Evolutionary conservation across 371 early-diverging fungal genomes (phyloP).

Genomic region (Mucor plumbeus): DNA sequence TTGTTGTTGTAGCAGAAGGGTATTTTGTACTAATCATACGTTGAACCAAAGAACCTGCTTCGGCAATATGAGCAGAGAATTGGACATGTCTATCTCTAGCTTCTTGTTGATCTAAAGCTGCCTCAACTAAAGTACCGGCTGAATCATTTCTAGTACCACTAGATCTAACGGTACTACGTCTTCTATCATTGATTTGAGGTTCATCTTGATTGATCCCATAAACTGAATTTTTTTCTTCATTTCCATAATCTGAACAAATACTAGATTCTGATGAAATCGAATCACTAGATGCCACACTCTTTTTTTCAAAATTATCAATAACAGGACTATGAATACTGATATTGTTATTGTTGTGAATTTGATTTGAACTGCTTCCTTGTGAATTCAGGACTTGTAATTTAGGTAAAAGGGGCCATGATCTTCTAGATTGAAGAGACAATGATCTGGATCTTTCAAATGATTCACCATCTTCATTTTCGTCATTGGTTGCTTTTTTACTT

Average conservation of each 20-base stretch:
- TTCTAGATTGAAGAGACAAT: slow-evolving; percentile 16
- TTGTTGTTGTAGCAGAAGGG: slow-evolving; percentile 4
- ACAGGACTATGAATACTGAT: neutral
- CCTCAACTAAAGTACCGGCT: slow-evolving; percentile 41
- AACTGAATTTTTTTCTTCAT: neutral
- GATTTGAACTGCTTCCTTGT: neutral
- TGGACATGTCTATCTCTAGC: slow-evolving; percentile 51
- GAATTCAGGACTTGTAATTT: slow-evolving; percentile 12
- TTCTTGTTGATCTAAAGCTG: slow-evolving; percentile 50
- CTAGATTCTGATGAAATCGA: slow-evolving; percentile 11
- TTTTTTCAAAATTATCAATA: slow-evolving; percentile 1
- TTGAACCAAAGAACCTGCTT: slow-evolving; percentile 49
- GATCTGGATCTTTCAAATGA: slow-evolving; percentile 13
- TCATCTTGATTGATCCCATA: slow-evolving; percentile 1
- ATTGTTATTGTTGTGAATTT: neutral
- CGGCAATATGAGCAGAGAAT: slow-evolving; percentile 53
- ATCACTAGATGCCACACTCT: neutral
- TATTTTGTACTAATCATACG: slow-evolving; percentile 40
- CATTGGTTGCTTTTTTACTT: neutral
- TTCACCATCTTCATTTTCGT: neutral
- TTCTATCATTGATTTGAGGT: neutral
- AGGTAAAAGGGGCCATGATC: slow-evolving; percentile 24
- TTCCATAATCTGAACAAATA: slow-evolving; percentile 4
- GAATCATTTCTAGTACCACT: slow-evolving; percentile 5
- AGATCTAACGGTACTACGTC: slow-evolving; percentile 5